Base-by-base conservation (phyloP, 2,329 filamentous ascomycete genomes). In the Penicillium nordicum region DNA sequence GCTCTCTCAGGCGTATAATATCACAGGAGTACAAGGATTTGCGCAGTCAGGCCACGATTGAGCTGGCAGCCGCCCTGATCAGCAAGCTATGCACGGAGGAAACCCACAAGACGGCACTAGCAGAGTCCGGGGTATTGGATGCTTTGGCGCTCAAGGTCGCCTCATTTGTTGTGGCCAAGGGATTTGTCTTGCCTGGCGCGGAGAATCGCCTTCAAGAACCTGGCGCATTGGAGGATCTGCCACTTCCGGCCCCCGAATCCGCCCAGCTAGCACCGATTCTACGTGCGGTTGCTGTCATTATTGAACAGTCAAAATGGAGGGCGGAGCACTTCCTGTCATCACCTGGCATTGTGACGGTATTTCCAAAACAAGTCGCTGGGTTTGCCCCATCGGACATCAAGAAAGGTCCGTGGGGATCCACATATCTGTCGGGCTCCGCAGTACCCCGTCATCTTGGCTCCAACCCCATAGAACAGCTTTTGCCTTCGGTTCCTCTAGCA, bases 301-400 rank as follows among this genome's bases (percentile, higher is more conserved):
- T 96, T 48, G 83, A 86, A 58, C 85, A 90, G 65, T 97, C 93
- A 0, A 88, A 87, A 63, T 89, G 88, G 72, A 84, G 91, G 53
- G 87, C 90, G 10, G 87, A 87, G 61, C 84, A 90, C 65, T 81
- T 90, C 47, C 74, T 88, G 42, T 87, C 83, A 57, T 88, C 88
- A 1, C 87, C 87, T 1, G 82, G 85, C 0, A 84, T 92, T 40
- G 75, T 89, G 54, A 84, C 87, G 21, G 82, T 89, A 11, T 89
- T 91, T 58, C 87, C 87, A 2, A 79, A 80, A 63, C 69, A 67
- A 68, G 70, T 72, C 6, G 74, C 82, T 38, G 82, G 83, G 42
- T 82, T 84, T 51, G 74, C 80, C 1, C 75, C 78, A 7, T 74
- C 71, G 2, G 79, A 79, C 51, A 77, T 81, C 55, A 74, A 79